Conservation (phyloP, 257 asterid genomes). For the Nicotiana noctiflora region DNA sequence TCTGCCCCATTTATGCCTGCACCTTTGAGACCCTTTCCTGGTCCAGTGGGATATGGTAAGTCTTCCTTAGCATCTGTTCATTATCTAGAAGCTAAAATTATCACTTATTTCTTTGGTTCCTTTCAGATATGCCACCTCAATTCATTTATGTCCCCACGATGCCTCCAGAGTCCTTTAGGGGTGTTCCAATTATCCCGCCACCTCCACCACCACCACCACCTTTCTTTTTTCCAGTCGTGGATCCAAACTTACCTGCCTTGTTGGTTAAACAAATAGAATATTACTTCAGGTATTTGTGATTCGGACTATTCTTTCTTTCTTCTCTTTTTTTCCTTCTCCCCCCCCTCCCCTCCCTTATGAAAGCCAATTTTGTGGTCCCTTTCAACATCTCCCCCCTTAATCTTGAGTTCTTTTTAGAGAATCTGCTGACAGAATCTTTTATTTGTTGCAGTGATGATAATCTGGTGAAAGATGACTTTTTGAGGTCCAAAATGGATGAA, state of each 20-base stretch:
- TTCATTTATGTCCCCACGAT: conserved; percentile 31
- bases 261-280: conserved; percentile 67
- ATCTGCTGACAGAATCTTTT: neutral
- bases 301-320: neutral
- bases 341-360: neutral
- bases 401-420: neutral
- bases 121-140: neutral
- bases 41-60: conserved; percentile 64
- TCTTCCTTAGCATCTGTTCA: neutral
- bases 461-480: conserved; percentile 55
- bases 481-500: conserved; percentile 66
- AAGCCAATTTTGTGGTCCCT: neutral
- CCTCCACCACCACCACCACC: conserved; percentile 39
- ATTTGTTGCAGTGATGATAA: conserved; percentile 53
- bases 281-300: conserved; percentile 59
- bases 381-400: neutral
- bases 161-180: neutral
- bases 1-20: conserved; percentile 48
- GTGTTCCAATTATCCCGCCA: conserved; percentile 8
- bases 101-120: neutral
- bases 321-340: neutral
- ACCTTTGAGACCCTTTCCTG: conserved; percentile 44
- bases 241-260: conserved; percentile 32
- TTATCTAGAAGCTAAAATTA: neutral
- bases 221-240: conserved; percentile 27